Evolutionary conservation across 2,329 filamentous ascomycete genomes (phyloP), one percentile per base, ranked within the genome.

Genomic region (Chaetomium globosum): DNA sequence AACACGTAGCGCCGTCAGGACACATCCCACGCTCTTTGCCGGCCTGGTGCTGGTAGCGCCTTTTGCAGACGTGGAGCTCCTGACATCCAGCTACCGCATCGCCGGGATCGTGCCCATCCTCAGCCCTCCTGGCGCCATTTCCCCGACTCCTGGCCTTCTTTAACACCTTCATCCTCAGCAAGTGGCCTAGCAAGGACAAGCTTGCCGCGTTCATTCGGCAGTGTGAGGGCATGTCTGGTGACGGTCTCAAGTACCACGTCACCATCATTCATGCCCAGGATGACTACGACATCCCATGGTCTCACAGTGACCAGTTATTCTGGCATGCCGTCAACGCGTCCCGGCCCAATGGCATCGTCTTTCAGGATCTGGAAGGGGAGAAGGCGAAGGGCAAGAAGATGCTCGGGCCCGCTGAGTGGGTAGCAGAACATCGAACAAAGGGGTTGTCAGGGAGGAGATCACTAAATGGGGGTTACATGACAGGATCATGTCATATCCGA

Each of bases 21-120:
- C 69, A 4, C 69, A 73, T 1, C 80, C 84, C 0, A 71, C 79
- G 0, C 71, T 82, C 0, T 86, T 88, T 67, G 78, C 82, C 1
- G 85, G 85, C 2, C 79, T 80, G 2, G 79, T 88, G 2, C 74
- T 88, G 2, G 80, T 85, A 2, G 86, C 85, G 0, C 80, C 85
- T 0, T 87, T 89, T 66, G 78, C 81, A 0, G 82, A 87, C 65
- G 80, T 85, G 0, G 79, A 80, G 26, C 80, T 78, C 0, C 73
- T 88, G 16, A 82, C 83, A 0, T 78, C 81, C 1, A 87, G 85
- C 0, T 89, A 88, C 71, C 79, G 82, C 3, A 75, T 88, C 4
- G 85, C 79, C 0, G 84, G 85, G 1, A 80, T 76, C 0, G 75
- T 88, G 7, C 85, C 85, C 1, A 73, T 88, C 0, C 75, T 88